Evolutionary conservation across 805 yeast species (phyloP).

Genomic region (Kodamaea jinghongensis): DNA sequence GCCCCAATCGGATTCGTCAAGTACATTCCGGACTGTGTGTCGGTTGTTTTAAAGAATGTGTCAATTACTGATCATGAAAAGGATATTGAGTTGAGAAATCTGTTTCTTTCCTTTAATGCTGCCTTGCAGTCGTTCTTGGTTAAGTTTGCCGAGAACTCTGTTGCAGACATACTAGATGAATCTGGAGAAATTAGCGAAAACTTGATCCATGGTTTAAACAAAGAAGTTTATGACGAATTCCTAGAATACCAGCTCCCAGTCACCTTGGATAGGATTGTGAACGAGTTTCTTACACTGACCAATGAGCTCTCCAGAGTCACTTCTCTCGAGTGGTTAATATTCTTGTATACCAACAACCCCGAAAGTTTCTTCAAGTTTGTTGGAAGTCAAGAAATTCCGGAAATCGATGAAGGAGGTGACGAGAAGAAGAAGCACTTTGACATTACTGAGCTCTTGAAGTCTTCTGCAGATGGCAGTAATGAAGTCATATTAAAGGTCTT

Average conservation of each 20-base stretch:
- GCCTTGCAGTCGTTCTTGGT: conserved; percentile 32
- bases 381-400: conserved; percentile 13
- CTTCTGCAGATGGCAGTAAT: conserved; percentile 67
- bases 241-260: conserved; percentile 40
- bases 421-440: conserved; percentile 32
- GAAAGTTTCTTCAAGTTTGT: conserved; percentile 28
- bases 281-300: conserved; percentile 47
- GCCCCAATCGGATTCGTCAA: conserved; percentile 75
- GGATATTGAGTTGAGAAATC: conserved; percentile 36
- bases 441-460: conserved; percentile 72
- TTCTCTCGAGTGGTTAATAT: conserved; percentile 84
- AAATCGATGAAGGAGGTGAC: conserved; percentile 15
- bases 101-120: conserved; percentile 34
- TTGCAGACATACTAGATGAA: conserved; percentile 11
- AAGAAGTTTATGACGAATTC: conserved; percentile 40
- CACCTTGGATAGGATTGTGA: conserved; percentile 67
- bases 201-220: conserved; percentile 45
- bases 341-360: conserved; percentile 67
- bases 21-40: conserved; percentile 69
- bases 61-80: conserved; percentile 35
- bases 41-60: conserved; percentile 53
- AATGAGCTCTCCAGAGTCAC: conserved; percentile 81
- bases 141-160: conserved; percentile 29
- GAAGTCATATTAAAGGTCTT: conserved; percentile 74
- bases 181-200: conserved; percentile 48